phyloP scores from a whole-genome alignment of 306 rosid genomes.

The Hippophae gyantsensis region DNA sequence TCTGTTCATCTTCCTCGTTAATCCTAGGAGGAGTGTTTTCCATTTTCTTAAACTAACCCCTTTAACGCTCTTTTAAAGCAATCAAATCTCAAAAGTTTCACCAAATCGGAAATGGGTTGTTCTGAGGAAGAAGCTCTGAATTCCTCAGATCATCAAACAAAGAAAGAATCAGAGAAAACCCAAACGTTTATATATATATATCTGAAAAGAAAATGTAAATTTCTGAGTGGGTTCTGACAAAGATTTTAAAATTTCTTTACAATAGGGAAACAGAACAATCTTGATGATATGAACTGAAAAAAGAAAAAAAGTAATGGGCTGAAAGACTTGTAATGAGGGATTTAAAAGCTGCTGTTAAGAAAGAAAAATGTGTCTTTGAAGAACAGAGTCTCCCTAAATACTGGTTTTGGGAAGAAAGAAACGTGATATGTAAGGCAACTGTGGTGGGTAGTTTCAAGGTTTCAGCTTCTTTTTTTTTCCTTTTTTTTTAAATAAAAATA shows the following conservation, averaged over 20 bases:
- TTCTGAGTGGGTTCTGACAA: too few species aligned
- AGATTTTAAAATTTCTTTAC: too few species aligned
- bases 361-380: conserved; percentile 22
- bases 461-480: conserved; percentile 29
- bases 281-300: conserved; percentile 12
- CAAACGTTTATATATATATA: too few species aligned
- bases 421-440: conserved; percentile 80
- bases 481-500: background rate
- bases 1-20: conserved; percentile 35
- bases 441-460: conserved; percentile 22
- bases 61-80: background rate
- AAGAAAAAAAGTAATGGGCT: conserved; percentile 20
- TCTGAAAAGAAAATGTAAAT: too few species aligned
- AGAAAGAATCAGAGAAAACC: too few species aligned
- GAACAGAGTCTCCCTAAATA: conserved; percentile 47
- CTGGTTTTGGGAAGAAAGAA: conserved; percentile 40
- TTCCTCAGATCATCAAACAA: too few species aligned
- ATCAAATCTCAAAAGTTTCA: background rate
- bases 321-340: conserved; percentile 19
- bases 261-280: too few species aligned
- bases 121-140: too few species aligned
- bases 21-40: conserved; percentile 27
- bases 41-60: conserved; percentile 26
- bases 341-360: conserved; percentile 7
- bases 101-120: background rate